Conservation (phyloP, 2,329 filamentous ascomycete species). For the Trichoderma aggressivum region DNA sequence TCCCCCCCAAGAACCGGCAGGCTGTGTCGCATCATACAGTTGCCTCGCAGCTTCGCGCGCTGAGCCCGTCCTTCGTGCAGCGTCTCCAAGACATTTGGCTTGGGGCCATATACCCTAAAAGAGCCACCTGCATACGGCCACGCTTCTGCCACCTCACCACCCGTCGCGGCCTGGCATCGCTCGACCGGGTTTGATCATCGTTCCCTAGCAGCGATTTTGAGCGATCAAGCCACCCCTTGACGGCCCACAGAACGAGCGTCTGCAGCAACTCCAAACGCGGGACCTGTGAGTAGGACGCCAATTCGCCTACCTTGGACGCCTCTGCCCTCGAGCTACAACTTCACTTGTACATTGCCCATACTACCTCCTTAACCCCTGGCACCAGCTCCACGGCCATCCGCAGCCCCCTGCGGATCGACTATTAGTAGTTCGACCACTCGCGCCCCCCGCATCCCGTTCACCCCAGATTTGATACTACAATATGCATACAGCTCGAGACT, state of each 20-base stretch:
- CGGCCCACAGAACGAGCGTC: constrained; percentile 8
- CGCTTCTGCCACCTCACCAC: constrained; percentile 20
- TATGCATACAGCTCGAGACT: constrained; percentile 35
- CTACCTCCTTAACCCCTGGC: constrained; percentile 5
- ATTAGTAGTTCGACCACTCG: constrained; percentile 12
- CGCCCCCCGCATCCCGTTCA: constrained; percentile 20
- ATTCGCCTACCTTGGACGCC: constrained; percentile 4
- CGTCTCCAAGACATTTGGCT: constrained; percentile 15
- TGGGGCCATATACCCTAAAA: constrained; percentile 16
- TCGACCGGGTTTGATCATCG: constrained; percentile 20
- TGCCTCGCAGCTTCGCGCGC: constrained; percentile 10
- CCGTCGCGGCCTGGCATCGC: constrained; percentile 19
- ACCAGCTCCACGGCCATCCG: neutral
- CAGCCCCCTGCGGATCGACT: constrained; percentile 16
- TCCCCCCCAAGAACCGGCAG: constrained; percentile 1
- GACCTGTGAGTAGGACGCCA: neutral
- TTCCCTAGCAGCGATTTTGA: constrained; percentile 13
- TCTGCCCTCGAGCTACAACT: constrained; percentile 9
- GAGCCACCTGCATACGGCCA: constrained; percentile 19
- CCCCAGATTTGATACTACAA: constrained; percentile 30
- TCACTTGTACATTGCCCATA: neutral
- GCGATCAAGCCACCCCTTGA: constrained; percentile 14
- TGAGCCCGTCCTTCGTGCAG: constrained; percentile 16
- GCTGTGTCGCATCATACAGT: constrained; percentile 12
- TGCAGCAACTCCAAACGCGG: constrained; percentile 13